Base-by-base conservation (phyloP, 176 grass and related monocot genomes). In the Carex littledalei region DNA sequence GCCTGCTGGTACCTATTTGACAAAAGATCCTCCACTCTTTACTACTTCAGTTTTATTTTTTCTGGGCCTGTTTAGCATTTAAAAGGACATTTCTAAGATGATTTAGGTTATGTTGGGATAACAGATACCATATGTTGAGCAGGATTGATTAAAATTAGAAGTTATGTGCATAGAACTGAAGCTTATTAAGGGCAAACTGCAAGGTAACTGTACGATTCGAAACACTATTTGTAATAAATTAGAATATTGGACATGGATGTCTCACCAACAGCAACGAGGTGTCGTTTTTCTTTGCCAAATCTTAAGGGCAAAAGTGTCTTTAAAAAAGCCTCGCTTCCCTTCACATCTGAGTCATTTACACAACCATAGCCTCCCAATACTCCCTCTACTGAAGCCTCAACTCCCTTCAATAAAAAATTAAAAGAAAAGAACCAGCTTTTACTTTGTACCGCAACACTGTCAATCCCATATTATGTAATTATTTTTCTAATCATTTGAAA, bases 331-430 rank as follows among this genome's bases (percentile, higher is more conserved):
- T 92, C 93, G 67, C 96, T 99, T 49, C 91, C 91, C 84, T 99
- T 99, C 53, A 99, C 90, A 75, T 99, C 96, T 6, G 57, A 69
- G 29, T 95, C 96, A 88, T 99, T 95, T 3, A 99, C 93, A 71
- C 90, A 89, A 3, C 93, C 96, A 50, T 99, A 99, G 0, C 96
- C 96, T 89, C 96, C 96, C 55, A 99, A 84, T 43, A 99, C 91
- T 5, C 96, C 96, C 85, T 99, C 96, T 34, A 87, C 91, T 8
- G 96, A 99, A 2, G 96, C 96, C 66, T 95, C 96, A 76, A 99
- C 96, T 47, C 90, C 88, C 96, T 99, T 72, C 37, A 10, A 80
- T 18, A 39, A 72, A 59, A 88, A 91, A 11, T 11, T 24, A 63
- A 39, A 90, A 54, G 26, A 62, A 76, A 15, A 26, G 5, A 76